Evolutionary conservation across 345 rosid genomes (phyloP), one percentile per base, ranked within the genome.

Genomic region (Boechera divaricarpa): DNA sequence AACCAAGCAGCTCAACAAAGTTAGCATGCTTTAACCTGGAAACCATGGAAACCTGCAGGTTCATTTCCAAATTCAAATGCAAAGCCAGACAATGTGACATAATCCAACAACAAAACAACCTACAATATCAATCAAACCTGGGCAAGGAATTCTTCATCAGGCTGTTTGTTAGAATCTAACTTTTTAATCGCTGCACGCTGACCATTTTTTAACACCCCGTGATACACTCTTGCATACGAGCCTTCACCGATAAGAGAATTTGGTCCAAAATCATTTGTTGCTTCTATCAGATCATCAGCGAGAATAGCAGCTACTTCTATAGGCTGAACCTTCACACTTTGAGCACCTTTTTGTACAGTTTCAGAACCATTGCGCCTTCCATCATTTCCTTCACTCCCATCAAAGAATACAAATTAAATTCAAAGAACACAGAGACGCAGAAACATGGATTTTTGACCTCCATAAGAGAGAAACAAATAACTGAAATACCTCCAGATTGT

Each of bases 21-120:
- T 87, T 86, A 39, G 82, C 90, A 74, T 87, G 81, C 75, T 81
- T 87, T 83, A 89, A 70, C 79, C 89, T 86, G n/a, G 94, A 87
- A 42, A 89, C 91, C 87, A 86, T 86, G 35, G 94, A 89, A 74
- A 89, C 90, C 91, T 89, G 79, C 35, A 72, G 49, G 48, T 35
- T 72, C 57, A 53, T 39, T 11, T 6, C 21, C 16, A 21, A 29
- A 8, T 8, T 15, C 38, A 54, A 7, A 24, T 0, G 38, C 45
- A 69, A 38, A 59, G 4, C 4, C 9, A 7, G 4, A 18, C 16
- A 13, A 72, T 6, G 4, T 6, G 21, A 18, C 36, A 47, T 32
- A 61, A 61, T 28, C 11, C 65, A 12, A 13, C 33, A n/a, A 18
- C 12, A 60, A 61, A 57, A 45, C 3, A 7, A 16, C 6, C 21